Percentiles rank a stretch among this genome's conserved stretches.
Conservation (phyloP, 176 grass and related monocot species). For the Rhynchospora tenuis region DNA sequence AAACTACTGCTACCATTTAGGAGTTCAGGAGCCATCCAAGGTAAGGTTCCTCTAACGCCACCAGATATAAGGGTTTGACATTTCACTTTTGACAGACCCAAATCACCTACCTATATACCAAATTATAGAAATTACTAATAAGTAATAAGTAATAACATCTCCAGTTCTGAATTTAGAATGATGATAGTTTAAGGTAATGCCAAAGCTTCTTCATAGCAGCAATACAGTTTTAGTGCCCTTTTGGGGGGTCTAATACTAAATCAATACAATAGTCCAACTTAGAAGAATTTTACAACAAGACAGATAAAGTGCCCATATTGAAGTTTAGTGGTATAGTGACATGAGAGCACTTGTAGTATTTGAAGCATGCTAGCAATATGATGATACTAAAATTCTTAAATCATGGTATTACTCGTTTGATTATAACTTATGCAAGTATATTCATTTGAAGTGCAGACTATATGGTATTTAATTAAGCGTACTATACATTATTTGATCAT, state of each 20-base stretch:
- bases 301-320: background rate
- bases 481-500: background rate
- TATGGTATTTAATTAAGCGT: background rate
- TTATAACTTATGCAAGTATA: background rate
- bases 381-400: background rate
- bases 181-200: background rate
- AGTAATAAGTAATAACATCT: background rate
- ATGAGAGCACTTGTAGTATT: background rate
- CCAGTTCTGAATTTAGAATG: background rate
- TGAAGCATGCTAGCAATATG: background rate
- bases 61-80: constrained; percentile 93
- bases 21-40: constrained; percentile 97
- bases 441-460: background rate
- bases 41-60: constrained; percentile 84
- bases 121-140: background rate
- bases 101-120: constrained; percentile 77
- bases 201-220: background rate
- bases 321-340: background rate
- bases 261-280: background rate
- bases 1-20: constrained; percentile 85
- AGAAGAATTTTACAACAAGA: background rate
- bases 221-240: background rate
- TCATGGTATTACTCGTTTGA: background rate
- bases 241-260: background rate
- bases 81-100: constrained; percentile 95